Base-by-base conservation (phyloP, 257 asterid genomes). In the Nicotiana attenuata region DNA sequence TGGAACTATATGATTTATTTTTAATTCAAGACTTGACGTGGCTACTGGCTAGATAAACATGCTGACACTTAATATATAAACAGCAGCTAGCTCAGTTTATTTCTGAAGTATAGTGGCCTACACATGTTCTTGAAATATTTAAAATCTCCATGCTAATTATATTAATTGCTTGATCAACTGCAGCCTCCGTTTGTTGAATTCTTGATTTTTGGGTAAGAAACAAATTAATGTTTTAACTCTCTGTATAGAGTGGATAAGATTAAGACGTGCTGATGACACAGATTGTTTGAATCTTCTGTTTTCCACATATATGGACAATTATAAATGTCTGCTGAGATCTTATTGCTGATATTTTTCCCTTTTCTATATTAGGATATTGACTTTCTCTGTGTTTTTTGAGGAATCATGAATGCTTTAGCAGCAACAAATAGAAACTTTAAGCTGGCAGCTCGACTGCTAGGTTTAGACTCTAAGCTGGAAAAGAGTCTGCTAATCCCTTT, bases 401-500 rank as follows among this genome's bases (percentile, higher is more conserved):
- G 77, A 83, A 88, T 11, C 89, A 96, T 96, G 99, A 96, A 96
- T 73, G 99, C 99, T 10, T 88, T 96, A 81, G 97, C 90, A 3
- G 99, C 99, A 76, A 96, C 99, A 24, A 96, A 91, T 91, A 86
- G 99, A 80, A 96, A 96, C 89, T 96, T 96, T 88, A 92, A 87
- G 89, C 91, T 89, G 33, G 99, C 99, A 5, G 90, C 98, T 80
- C 89, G 97, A 77, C 92, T 96, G 17, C 84, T 96, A 2, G 98
- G 99, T 60, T 79, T 96, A 82, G 99, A 96, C 83, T 92, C 98
- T 0, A 96, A 94, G 91, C 92, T 96, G 22, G 92, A 96, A 88
- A 86, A 82, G 91, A 94, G 99, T 81, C 71, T 96, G 56, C 96
- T 96, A 66, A 94, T 96, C 60, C 99, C 99, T 0, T 96, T 94